Evolutionary conservation across 306 rosid species (phyloP).

Genomic region (Sphenostylis stenocarpa): DNA sequence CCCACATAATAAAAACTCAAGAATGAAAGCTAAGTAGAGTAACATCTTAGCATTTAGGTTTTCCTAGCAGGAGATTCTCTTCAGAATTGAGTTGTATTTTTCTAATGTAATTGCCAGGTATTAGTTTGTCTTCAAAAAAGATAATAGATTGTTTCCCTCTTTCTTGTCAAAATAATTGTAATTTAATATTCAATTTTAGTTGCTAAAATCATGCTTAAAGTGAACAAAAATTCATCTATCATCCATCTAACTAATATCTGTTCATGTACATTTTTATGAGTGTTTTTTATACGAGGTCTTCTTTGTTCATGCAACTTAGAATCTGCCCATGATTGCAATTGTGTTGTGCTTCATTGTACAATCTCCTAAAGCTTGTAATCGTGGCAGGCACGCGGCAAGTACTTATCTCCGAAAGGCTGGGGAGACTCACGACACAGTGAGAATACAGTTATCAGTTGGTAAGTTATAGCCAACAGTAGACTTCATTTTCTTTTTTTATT

Average conservation of each 20-base stretch:
- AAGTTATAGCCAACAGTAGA: constrained; percentile 33
- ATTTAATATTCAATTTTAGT: neutral
- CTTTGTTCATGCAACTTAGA: constrained; percentile 11
- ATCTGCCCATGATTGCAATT: neutral
- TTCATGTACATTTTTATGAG: neutral
- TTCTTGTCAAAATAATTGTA: neutral
- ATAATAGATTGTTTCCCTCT: neutral
- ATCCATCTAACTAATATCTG: neutral
- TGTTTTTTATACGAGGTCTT: neutral
- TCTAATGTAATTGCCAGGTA: neutral
- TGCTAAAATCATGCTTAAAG: neutral
- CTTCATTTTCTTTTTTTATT: neutral
- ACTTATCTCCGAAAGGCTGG: constrained; percentile 81
- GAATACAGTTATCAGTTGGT: constrained; percentile 73
- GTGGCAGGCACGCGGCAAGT: constrained; percentile 70
- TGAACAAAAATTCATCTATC: neutral
- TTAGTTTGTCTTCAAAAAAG: neutral
- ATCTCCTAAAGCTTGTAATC: constrained; percentile 10
- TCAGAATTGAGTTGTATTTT: neutral
- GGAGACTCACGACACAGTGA: constrained; percentile 75
- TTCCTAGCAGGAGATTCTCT: neutral
- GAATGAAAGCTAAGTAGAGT: neutral
- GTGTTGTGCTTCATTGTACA: neutral
- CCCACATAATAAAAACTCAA: neutral
- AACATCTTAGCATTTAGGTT: neutral